Percentiles rank a stretch among this genome's conserved stretches.
phyloP scores from a whole-genome alignment of 148 eudicot genomes.

The Diospyros lotus region DNA sequence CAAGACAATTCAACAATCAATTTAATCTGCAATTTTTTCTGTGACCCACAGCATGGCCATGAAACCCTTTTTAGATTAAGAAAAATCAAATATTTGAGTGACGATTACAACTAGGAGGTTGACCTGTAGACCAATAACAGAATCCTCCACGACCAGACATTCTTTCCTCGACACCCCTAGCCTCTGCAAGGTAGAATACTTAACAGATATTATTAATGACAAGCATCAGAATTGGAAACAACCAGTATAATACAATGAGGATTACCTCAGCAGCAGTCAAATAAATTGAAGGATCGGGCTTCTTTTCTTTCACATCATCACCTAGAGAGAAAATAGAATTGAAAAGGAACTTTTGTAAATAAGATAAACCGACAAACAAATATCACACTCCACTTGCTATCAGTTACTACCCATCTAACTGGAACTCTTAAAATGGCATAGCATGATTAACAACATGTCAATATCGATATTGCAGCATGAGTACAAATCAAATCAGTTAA shows the following conservation, averaged over 20 bases:
- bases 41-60: background rate
- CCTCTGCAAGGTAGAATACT: constrained; percentile 42
- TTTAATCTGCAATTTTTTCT: background rate
- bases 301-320: constrained; percentile 97
- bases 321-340: constrained; percentile 36
- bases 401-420: background rate
- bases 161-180: constrained; percentile 63
- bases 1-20: background rate
- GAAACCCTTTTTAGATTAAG: background rate
- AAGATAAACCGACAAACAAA: background rate
- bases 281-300: constrained; percentile 93
- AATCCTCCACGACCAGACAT: constrained; percentile 91
- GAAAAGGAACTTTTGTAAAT: background rate
- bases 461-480: too few relatives aligned
- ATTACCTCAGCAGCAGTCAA: constrained; percentile 72
- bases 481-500: too few relatives aligned
- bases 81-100: background rate
- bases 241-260: background rate
- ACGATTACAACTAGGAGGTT: background rate
- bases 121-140: constrained; percentile 97
- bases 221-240: background rate
- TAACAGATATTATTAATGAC: constrained; percentile 3
- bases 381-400: background rate
- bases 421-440: too few relatives aligned
- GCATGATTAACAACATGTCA: too few relatives aligned